Percentiles rank a stretch among this genome's conserved stretches.
These are phyloP conservation scores for Puccinia hordei DNA, from an alignment of 1,284 basidiomycete genomes.

Conservation along the genomic window DNA sequence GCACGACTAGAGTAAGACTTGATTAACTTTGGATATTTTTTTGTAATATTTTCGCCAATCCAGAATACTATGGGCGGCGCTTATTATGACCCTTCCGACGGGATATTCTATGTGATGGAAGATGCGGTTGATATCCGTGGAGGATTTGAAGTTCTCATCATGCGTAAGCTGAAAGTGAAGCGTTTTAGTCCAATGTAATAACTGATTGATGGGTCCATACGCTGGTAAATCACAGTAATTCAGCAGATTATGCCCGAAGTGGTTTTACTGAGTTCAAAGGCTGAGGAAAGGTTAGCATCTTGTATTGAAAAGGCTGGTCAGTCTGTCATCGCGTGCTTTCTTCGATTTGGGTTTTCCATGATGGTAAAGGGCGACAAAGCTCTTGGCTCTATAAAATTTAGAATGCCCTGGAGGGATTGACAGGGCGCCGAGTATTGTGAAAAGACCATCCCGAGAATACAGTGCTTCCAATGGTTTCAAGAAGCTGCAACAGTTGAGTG, in stretches of 20 bases:
- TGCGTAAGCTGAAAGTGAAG: conserved; percentile 14
- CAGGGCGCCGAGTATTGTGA: conserved; percentile 12
- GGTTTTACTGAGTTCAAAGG: conserved; percentile 43
- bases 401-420: conserved; percentile 19
- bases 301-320: conserved; percentile 36
- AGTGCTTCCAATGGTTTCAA: conserved; percentile 24
- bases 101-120: conserved; percentile 43
- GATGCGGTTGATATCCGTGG: conserved; percentile 35
- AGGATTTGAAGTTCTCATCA: conserved; percentile 32
- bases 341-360: not conserved
- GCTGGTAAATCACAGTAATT: not conserved
- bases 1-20: not conserved
- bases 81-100: conserved; percentile 38
- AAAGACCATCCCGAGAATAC: conserved; percentile 42
- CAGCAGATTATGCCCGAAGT: conserved; percentile 42
- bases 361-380: not conserved
- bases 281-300: conserved; percentile 32
- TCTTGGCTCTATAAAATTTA: not conserved
- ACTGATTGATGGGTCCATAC: not conserved
- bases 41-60: not conserved
- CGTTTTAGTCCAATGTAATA: not conserved
- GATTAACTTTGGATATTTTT: not conserved
- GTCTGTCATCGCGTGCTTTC: not conserved
- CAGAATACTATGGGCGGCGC: conserved; percentile 44
- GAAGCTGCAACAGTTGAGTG: conserved; percentile 22